Base-by-base conservation (phyloP, 192 early-diverging fungal genomes). In the Spizellomyces punctatus region DNA sequence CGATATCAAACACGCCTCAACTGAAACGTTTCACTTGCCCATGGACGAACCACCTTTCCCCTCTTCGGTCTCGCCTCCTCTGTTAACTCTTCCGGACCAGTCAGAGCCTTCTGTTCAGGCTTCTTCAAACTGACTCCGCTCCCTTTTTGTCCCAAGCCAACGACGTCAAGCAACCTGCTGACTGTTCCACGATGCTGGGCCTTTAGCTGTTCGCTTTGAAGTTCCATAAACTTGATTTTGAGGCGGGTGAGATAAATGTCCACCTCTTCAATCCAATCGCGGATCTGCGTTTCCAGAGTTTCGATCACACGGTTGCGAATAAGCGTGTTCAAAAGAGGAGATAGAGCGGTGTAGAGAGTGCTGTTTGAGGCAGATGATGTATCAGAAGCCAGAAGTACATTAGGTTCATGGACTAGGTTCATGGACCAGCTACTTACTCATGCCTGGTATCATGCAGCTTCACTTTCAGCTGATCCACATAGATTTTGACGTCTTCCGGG, bases 401-500 rank as follows among this genome's bases (percentile, higher is more conserved):
- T 9, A 8, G 41, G 41, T 60, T 17, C 19, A 41, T 36, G 1
- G 12, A 14, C 10, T 41, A 61, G 19, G 0, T 36, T 41, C 54
- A 14, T 14, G 59, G 4, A 27, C 14, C 4, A 2, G 59, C n/a
- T 2, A 68, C 71, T 68, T 61, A 85, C 83, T 88, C 83, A 60
- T 83, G 83, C 57, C 74, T 66, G 2, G 85, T 76, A 6, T 78
- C 73, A 27, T 79, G 81, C 21, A 79, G 50, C 10, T 75, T 19
- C 43, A 80, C 41, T 21, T 65, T 47, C 16, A 82, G 45, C 36
- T 82, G 63, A 46, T 82, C 80, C 21, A 89, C 65, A 5, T 75
- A 64, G 12, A 81, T 56, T 16, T 77, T 69, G n/a, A 89, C 66
- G 22, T 63, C 47, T 10, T 77, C 69, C 4, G 75, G 64, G 50